These are phyloP conservation scores for Piper betle DNA, from an alignment of 164 flowering plant species.

Conservation along the genomic window DNA sequence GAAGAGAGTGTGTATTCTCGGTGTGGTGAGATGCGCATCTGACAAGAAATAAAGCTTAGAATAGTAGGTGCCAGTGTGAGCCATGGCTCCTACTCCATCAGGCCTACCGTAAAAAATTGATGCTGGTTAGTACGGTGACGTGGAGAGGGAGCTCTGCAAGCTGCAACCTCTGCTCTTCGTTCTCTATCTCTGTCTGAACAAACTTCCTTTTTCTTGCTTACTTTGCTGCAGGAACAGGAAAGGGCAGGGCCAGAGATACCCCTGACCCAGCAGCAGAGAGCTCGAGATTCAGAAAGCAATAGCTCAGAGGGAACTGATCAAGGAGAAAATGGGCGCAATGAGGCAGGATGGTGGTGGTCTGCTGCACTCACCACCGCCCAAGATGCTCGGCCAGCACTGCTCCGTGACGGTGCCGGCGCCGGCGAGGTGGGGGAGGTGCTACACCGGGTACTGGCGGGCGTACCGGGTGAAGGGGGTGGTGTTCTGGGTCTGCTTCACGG, in stretches of 20 bases:
- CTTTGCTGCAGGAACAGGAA: conserved; percentile 2
- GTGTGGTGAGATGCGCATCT: not conserved
- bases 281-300: not conserved
- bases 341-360: not conserved
- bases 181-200: too few relatives aligned
- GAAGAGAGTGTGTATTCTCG: conserved; percentile 1
- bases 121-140: not conserved
- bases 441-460: not conserved
- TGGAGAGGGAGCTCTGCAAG: too few relatives aligned
- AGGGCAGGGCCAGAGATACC: not conserved
- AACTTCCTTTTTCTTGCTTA: too few relatives aligned
- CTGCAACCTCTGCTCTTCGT: too few relatives aligned
- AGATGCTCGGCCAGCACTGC: conserved; percentile 16
- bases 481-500: conserved; percentile 32
- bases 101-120: not conserved
- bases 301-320: conserved; percentile 5
- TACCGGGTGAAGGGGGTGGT: conserved; percentile 14
- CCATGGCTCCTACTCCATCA: not conserved
- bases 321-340: not conserved
- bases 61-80: not conserved
- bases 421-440: not conserved
- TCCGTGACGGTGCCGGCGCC: conserved; percentile 13
- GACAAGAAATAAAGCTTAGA: not conserved
- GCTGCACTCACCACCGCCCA: conserved; percentile 5
- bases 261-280: too few relatives aligned